These are phyloP conservation scores for Gastrodia elata DNA, from an alignment of 106 monocot species.

Conservation along the genomic window DNA sequence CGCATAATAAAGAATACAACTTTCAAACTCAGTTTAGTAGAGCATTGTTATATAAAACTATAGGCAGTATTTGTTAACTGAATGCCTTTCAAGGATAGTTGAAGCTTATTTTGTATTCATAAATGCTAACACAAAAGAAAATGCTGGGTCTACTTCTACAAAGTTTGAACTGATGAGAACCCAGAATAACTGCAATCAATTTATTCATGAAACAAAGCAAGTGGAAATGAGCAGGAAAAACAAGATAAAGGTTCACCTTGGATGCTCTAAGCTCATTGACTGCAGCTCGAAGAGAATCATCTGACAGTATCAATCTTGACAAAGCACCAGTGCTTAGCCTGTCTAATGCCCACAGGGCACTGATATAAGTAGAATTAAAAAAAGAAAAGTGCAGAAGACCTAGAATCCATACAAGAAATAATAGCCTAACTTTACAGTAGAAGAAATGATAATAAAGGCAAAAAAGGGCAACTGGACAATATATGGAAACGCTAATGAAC, in stretches of 20 bases:
- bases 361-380: background rate
- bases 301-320: conserved; percentile 82
- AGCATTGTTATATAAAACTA: background rate
- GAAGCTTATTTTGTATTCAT: background rate
- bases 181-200: background rate
- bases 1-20: background rate
- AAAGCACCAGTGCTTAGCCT: conserved; percentile 94
- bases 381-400: background rate
- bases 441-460: background rate
- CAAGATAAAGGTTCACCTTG: conserved; percentile 46
- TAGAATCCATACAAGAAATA: background rate
- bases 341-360: conserved; percentile 2
- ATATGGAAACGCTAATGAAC: background rate
- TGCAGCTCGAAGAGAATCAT: conserved; percentile 83
- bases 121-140: background rate
- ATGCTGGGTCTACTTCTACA: background rate
- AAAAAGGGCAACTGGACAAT: background rate
- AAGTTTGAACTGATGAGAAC: background rate
- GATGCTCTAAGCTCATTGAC: conserved; percentile 81
- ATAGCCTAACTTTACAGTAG: background rate
- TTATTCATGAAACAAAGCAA: background rate
- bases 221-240: background rate
- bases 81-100: background rate
- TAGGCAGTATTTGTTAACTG: background rate
- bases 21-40: background rate